phyloP scores from a whole-genome alignment of 805 yeast species.

The Metschnikowia sp. region DNA sequence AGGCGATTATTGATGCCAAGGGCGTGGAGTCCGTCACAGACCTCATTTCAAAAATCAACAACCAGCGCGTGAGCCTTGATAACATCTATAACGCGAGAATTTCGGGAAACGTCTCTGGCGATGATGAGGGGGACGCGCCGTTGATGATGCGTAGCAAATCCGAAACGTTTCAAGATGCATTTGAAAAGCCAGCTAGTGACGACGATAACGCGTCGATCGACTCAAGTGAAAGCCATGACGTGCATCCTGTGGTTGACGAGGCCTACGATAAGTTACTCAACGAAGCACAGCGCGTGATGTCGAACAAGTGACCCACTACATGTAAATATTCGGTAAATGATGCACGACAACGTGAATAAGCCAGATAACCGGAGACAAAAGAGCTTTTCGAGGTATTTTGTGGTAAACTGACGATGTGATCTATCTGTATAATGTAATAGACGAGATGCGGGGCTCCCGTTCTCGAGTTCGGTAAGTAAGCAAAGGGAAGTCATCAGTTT shows the following conservation, averaged over 20 bases:
- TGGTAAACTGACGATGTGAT: no score
- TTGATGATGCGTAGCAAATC: background rate
- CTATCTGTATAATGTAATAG: no score
- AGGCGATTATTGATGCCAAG: constrained; percentile 67
- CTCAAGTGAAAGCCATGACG: constrained; percentile 22
- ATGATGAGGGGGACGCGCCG: constrained; percentile 1
- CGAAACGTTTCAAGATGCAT: constrained; percentile 7
- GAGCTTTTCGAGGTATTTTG: no score
- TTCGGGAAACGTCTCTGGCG: background rate
- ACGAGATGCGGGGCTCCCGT: background rate
- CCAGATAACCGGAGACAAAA: no score
- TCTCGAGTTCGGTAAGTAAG: background rate
- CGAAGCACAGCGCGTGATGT: constrained; percentile 62
- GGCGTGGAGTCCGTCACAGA: constrained; percentile 70
- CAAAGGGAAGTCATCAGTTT: background rate
- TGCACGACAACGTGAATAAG: no score
- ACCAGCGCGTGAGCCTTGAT: constrained; percentile 49
- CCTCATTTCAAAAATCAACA: constrained; percentile 61
- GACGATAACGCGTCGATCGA: constrained; percentile 28
- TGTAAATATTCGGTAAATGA: no score
- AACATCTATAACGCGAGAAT: constrained; percentile 38
- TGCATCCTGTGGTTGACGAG: constrained; percentile 57
- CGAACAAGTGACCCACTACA: constrained; percentile 32
- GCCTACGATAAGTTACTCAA: constrained; percentile 70
- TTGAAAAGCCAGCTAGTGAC: constrained; percentile 2